Conservation (phyloP, 345 rosid species). For the Leavenworthia alabamica region DNA sequence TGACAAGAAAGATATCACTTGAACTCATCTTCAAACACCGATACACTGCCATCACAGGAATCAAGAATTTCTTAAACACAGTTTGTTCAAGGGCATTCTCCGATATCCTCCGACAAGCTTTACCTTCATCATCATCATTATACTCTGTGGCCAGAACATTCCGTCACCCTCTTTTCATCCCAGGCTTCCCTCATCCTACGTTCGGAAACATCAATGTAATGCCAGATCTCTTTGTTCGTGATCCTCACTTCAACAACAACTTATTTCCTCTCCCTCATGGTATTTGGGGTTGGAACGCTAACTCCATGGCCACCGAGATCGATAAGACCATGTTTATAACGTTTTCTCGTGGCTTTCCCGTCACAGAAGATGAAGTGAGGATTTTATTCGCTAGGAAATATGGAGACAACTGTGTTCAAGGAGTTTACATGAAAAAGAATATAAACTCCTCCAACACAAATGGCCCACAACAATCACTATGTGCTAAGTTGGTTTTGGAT, state of each 20-base stretch:
- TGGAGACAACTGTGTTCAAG: constrained; percentile 26
- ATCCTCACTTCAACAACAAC: not conserved
- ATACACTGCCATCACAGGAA: constrained; percentile 32
- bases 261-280: not conserved
- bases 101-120: constrained; percentile 23
- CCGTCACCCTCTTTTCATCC: constrained; percentile 18
- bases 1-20: constrained; percentile 16
- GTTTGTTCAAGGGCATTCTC: constrained; percentile 34
- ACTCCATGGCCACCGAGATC: constrained; percentile 4
- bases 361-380: constrained; percentile 32
- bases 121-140: not conserved
- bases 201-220: constrained; percentile 33
- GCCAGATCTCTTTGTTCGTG: not conserved
- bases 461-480: constrained; percentile 14
- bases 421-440: constrained; percentile 15
- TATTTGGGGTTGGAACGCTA: constrained; percentile 40
- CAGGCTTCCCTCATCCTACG: constrained; percentile 40
- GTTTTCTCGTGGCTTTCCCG: constrained; percentile 44
- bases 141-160: too few relatives aligned
- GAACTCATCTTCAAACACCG: constrained; percentile 20
- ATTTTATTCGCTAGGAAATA: constrained; percentile 13
- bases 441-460: not conserved
- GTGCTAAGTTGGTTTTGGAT: constrained; percentile 18
- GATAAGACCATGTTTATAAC: constrained; percentile 46
- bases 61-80: constrained; percentile 35